A percentile compares a stretch with the other conserved stretches of the same genome.
Evolutionary conservation across 148 eudicot species (phyloP).

Genomic region (Amaranthus hypochondriacus): DNA sequence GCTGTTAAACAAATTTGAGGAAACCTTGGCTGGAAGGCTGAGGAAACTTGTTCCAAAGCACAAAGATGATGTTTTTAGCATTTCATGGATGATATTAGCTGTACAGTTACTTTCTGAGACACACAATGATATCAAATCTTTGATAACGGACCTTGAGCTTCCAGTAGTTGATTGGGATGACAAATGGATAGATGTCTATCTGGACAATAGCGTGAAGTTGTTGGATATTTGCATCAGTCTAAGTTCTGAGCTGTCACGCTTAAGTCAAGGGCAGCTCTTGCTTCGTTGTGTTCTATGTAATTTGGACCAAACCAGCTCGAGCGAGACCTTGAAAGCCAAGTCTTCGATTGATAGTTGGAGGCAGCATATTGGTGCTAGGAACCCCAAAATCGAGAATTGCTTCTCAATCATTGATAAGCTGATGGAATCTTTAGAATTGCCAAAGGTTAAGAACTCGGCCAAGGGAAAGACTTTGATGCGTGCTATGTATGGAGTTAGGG

Average conservation of each 20-base stretch:
- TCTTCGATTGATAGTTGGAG: conserved; percentile 73
- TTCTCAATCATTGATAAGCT: conserved; percentile 45
- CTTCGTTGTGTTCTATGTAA: conserved; percentile 51
- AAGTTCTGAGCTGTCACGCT: conserved; percentile 62
- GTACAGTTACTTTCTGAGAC: conserved; percentile 58
- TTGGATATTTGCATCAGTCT: conserved; percentile 75
- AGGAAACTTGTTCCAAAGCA: conserved; percentile 48
- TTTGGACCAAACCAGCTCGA: conserved; percentile 19
- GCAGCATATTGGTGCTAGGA: conserved; percentile 48
- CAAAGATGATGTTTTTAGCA: conserved; percentile 48
- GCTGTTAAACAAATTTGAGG: conserved; percentile 60
- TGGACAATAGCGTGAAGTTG: conserved; percentile 75
- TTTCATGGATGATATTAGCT: conserved; percentile 77
- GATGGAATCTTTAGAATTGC: conserved; percentile 49
- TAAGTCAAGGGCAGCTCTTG: conserved; percentile 64
- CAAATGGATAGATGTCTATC: conserved; percentile 87
- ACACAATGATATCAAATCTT: conserved; percentile 58
- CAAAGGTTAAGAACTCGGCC: conserved; percentile 74
- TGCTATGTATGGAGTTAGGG: conserved; percentile 82
- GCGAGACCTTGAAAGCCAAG: conserved; percentile 37
- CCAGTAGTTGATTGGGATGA: conserved; percentile 84
- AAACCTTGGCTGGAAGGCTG: conserved; percentile 54
- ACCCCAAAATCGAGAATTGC: conserved; percentile 62
- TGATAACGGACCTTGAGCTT: conserved; percentile 72
- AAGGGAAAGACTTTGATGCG: conserved; percentile 85